These are phyloP conservation scores for Aspergillus pseudoterreus DNA, from an alignment of 2,329 filamentous ascomycete species.

Conservation along the genomic window DNA sequence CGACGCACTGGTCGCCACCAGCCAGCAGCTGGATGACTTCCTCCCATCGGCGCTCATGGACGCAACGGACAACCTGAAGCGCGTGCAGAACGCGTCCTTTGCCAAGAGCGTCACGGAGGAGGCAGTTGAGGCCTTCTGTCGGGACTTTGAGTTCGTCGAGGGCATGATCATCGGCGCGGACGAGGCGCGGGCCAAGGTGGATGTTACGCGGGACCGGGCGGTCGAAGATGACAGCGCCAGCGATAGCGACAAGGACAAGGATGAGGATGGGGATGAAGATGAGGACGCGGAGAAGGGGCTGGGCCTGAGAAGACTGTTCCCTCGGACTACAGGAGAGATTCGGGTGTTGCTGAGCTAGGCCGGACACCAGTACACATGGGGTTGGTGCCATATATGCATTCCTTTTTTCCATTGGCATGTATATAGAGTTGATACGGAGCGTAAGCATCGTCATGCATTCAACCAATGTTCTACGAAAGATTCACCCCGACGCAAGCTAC, in stretches of 20 bases:
- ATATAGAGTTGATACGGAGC: not conserved
- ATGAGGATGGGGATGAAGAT: slow-evolving; percentile 32
- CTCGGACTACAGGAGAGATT: slow-evolving; percentile 62
- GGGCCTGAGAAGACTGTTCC: slow-evolving; percentile 55
- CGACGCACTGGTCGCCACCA: slow-evolving; percentile 60
- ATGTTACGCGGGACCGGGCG: slow-evolving; percentile 14
- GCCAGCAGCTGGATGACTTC: slow-evolving; percentile 82
- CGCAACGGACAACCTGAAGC: slow-evolving; percentile 74
- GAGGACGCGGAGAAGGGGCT: slow-evolving; percentile 31
- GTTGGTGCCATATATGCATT: too few relatives aligned
- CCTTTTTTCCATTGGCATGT: not conserved
- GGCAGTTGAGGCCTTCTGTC: slow-evolving; percentile 78
- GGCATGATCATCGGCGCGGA: slow-evolving; percentile 58
- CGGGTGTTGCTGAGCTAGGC: slow-evolving; percentile 57
- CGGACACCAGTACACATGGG: too few relatives aligned
- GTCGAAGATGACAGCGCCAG: too few relatives aligned
- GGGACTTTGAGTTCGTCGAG: slow-evolving; percentile 73
- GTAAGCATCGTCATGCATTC: too few relatives aligned
- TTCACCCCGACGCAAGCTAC: slow-evolving; percentile 1
- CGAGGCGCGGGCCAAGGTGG: slow-evolving; percentile 41
- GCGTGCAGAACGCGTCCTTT: slow-evolving; percentile 67
- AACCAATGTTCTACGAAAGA: too few relatives aligned
- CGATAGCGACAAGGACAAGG: slow-evolving; percentile 15
- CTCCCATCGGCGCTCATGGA: slow-evolving; percentile 91
- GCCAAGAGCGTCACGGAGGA: slow-evolving; percentile 75